Evolutionary conservation across 345 rosid species (phyloP).

Genomic region (Erodium maritimum): DNA sequence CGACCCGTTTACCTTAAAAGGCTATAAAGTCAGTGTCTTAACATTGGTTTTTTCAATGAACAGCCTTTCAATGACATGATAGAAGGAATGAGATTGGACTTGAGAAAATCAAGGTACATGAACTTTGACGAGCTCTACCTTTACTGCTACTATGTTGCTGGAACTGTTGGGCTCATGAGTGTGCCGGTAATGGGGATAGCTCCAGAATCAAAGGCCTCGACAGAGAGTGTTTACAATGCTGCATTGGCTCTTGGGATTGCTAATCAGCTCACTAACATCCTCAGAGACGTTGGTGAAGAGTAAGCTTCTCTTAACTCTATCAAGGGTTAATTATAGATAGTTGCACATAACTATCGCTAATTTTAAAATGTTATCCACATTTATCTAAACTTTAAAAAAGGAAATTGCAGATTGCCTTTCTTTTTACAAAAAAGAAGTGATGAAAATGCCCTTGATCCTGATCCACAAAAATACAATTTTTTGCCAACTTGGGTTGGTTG

Average conservation of each 20-base stretch:
- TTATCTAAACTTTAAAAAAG: not conserved
- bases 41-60: not conserved
- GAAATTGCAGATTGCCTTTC: too few relatives aligned
- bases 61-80: slow-evolving; percentile 52
- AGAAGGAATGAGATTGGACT: slow-evolving; percentile 40
- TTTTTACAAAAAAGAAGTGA: too few relatives aligned
- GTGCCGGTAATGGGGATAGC: slow-evolving; percentile 50
- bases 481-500: too few relatives aligned
- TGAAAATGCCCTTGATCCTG: too few relatives aligned
- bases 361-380: not conserved
- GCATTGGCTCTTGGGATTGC: slow-evolving; percentile 46
- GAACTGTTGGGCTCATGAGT: slow-evolving; percentile 46
- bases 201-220: slow-evolving; percentile 33
- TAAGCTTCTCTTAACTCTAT: slow-evolving; percentile 21
- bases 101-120: slow-evolving; percentile 30
- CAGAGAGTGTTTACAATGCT: slow-evolving; percentile 37
- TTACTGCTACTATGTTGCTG: slow-evolving; percentile 46
- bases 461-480: too few relatives aligned
- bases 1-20: not conserved
- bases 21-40: not conserved
- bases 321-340: too few relatives aligned
- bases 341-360: too few relatives aligned
- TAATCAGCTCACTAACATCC: slow-evolving; percentile 47
- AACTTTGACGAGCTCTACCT: slow-evolving; percentile 46
- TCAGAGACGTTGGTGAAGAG: slow-evolving; percentile 54